phyloP scores from a whole-genome alignment of 805 yeast genomes.

The Brettanomyces naardenensis region DNA sequence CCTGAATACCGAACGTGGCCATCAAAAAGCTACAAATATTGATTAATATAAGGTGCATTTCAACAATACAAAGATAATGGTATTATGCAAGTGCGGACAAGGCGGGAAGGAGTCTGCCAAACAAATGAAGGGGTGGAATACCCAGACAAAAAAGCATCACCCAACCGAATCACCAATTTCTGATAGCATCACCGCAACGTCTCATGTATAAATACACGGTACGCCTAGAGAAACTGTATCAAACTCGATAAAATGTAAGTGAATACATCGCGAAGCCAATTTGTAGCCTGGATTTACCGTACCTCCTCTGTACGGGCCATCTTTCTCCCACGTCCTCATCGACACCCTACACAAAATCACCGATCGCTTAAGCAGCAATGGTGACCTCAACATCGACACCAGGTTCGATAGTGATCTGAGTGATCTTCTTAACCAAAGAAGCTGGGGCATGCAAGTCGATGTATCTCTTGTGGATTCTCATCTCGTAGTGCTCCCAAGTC shows the following conservation, averaged over 20 bases:
- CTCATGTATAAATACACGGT: slow-evolving; percentile 43
- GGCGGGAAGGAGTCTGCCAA: too few species aligned
- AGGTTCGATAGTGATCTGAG: slow-evolving; percentile 97
- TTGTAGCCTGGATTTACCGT: too few species aligned
- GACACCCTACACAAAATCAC: slow-evolving; percentile 5
- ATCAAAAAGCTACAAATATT: too few species aligned
- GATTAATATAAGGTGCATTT: too few species aligned
- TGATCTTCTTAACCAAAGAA: slow-evolving; percentile 85
- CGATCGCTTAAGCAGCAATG: slow-evolving; percentile 61
- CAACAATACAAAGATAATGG: too few species aligned
- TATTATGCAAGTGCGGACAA: too few species aligned
- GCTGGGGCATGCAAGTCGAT: slow-evolving; percentile 98
- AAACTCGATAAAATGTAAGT: slow-evolving; percentile 6
- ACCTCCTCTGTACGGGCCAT: not conserved
- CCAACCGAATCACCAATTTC: slow-evolving; percentile 30
- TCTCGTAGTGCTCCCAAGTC: slow-evolving; percentile 99
- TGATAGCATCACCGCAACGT: slow-evolving; percentile 59
- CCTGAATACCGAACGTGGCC: too few species aligned
- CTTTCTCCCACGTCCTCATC: too few species aligned
- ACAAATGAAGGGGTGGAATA: too few species aligned
- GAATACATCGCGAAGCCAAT: too few species aligned
- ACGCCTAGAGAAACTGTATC: slow-evolving; percentile 52
- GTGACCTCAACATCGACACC: slow-evolving; percentile 98
- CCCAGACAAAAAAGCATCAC: too few species aligned
- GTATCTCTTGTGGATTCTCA: slow-evolving; percentile 99